Evolutionary conservation across 495 filamentous ascomycete species (phyloP), one percentile per base, ranked within the genome.

Genomic region (Aspergillus egyptiacus): DNA sequence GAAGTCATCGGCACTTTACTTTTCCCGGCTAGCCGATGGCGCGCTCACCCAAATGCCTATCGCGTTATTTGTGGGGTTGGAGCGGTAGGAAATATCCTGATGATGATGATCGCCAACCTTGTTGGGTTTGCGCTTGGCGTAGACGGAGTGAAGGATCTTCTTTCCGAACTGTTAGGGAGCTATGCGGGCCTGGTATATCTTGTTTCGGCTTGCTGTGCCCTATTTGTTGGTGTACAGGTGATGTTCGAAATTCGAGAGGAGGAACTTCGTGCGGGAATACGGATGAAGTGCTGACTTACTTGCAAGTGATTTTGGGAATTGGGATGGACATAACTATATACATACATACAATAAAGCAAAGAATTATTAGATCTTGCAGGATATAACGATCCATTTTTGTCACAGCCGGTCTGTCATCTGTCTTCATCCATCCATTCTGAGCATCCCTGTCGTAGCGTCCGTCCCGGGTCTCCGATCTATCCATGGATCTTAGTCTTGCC

Each of bases 31-130:
- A 59, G 67, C 14, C 78, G 78, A 46, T 97, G 85, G 80, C 79
- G 81, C 49, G 68, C 72, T 8, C 67, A 72, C 2, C 86, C 83
- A 15, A 84, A 79, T 24, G 59, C 75, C 2, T 96, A 96, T 64
- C 74, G 93, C 28, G 73, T 89, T 47, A 62, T 97, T 25, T 88
- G 86, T 64, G 89, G 87, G 2, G 60, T 90, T n/a, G 93, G 94
- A 3, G 89, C 80, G 5, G 89, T 97, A 3, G 85, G 66, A 1
- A 95, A 96, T 51, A 74, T 96, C 28, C 66, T 96, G 27, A 89
- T 96, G 85, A 91, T 99, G 87, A 95, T 97, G 79, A 73, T 79
- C 38, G 91, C 91, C 5, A 97, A 97, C 57, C 66, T 99, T 39
- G 90, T 97, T 8, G 93, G 93, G 0, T 99, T 99, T 67, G 91